A percentile compares a stretch with the other conserved stretches of the same genome.
Conservation (phyloP, 1,284 basidiomycete species). For the Sporisorium graminicola region DNA sequence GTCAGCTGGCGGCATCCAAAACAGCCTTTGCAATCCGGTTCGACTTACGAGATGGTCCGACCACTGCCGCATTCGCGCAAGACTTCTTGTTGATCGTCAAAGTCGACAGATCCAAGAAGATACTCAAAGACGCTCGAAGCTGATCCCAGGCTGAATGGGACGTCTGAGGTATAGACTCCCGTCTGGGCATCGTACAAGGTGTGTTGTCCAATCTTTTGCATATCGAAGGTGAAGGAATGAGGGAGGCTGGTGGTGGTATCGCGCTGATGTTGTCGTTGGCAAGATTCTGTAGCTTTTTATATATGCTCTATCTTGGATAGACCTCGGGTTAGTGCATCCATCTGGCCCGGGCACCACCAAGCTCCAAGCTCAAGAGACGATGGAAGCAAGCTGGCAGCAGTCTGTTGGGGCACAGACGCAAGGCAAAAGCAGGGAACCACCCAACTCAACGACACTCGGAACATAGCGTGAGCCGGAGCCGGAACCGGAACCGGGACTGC, state of each 20-base stretch:
- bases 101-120: conserved; percentile 19
- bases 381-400: background rate
- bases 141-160: conserved; percentile 4
- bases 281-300: too few relatives aligned
- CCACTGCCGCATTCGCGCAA: conserved; percentile 23
- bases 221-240: background rate
- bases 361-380: background rate
- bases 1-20: too few relatives aligned
- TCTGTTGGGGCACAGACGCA: background rate
- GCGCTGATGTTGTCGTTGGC: too few relatives aligned
- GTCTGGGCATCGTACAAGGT: conserved; percentile 17
- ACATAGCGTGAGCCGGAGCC: background rate
- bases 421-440: background rate
- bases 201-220: conserved; percentile 20
- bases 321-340: background rate
- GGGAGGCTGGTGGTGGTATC: background rate
- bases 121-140: conserved; percentile 27
- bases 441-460: background rate
- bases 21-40: too few relatives aligned
- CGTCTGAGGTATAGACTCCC: conserved; percentile 15
- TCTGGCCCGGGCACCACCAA: background rate
- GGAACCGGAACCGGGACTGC: too few relatives aligned
- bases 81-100: conserved; percentile 23
- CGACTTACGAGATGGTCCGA: conserved; percentile 15
- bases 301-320: too few relatives aligned